These are phyloP conservation scores for Fragilaria crotonensis DNA, from an alignment of 108 stramenopile species.

Conservation along the genomic window DNA sequence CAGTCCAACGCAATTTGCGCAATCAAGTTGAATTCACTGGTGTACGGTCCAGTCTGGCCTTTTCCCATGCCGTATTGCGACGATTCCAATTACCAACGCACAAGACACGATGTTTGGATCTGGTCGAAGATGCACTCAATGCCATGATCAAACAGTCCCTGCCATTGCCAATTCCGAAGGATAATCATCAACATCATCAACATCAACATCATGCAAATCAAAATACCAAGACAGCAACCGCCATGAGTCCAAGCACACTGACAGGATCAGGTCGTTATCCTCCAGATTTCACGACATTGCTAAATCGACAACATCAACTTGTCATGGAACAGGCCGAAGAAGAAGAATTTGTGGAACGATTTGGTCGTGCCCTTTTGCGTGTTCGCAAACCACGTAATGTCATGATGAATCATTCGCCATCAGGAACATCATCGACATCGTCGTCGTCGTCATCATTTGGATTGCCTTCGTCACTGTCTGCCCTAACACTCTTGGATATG, in stretches of 20 bases:
- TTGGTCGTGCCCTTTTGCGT: not conserved
- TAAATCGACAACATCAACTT: not conserved
- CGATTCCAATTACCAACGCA: conserved; percentile 26
- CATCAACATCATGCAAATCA: too few species aligned
- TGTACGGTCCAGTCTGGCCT: conserved; percentile 45
- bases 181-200: too few species aligned
- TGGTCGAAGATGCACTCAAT: conserved; percentile 70
- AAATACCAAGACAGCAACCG: too few species aligned
- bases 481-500: not conserved
- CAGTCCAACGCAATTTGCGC: conserved; percentile 26
- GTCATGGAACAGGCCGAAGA: not conserved
- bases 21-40: conserved; percentile 44
- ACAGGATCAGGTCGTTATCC: too few species aligned
- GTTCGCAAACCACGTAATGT: not conserved
- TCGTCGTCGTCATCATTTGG: not conserved
- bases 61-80: conserved; percentile 54
- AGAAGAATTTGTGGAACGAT: not conserved
- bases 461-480: not conserved
- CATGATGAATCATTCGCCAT: not conserved
- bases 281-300: not conserved
- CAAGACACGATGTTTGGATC: conserved; percentile 62
- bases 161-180: not conserved
- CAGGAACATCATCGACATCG: not conserved
- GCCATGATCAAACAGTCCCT: conserved; percentile 36
- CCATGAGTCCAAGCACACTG: too few species aligned